These are phyloP conservation scores for Senecio squalidus DNA, from an alignment of 140 eudicot species.

Conservation along the genomic window DNA sequence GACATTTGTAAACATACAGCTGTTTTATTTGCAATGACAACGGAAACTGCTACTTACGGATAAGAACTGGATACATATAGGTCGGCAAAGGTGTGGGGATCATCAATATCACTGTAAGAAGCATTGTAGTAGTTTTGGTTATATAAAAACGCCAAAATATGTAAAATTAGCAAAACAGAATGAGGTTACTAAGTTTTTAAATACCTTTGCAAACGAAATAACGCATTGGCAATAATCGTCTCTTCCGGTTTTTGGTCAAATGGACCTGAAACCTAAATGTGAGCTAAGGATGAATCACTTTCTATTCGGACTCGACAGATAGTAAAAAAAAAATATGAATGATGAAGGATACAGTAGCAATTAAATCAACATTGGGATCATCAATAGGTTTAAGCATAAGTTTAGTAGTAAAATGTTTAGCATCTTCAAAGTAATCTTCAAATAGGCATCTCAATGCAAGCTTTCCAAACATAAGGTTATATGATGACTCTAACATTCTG, in stretches of 20 bases:
- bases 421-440: slow-evolving; percentile 69
- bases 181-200: not conserved
- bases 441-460: slow-evolving; percentile 67
- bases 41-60: slow-evolving; percentile 43
- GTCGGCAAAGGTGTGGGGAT: slow-evolving; percentile 77
- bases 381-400: slow-evolving; percentile 82
- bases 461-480: slow-evolving; percentile 72
- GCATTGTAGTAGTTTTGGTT: slow-evolving; percentile 8
- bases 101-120: slow-evolving; percentile 53
- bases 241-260: slow-evolving; percentile 56
- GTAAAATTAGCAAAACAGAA: not conserved
- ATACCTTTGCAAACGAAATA: slow-evolving; percentile 84
- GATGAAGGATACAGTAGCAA: slow-evolving; percentile 59
- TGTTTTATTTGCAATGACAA: not conserved
- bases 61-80: slow-evolving; percentile 62
- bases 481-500: slow-evolving; percentile 86
- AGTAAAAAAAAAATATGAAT: not conserved
- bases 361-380: slow-evolving; percentile 67
- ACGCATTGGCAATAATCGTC: slow-evolving; percentile 53
- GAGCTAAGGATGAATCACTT: slow-evolving; percentile 61
- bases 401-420: slow-evolving; percentile 56
- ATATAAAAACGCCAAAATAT: not conserved
- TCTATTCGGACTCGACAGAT: not conserved
- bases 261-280: slow-evolving; percentile 60
- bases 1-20: not conserved